phyloP scores from a whole-genome alignment of 2,329 filamentous ascomycete species.

The Verticillium tricorpus region DNA sequence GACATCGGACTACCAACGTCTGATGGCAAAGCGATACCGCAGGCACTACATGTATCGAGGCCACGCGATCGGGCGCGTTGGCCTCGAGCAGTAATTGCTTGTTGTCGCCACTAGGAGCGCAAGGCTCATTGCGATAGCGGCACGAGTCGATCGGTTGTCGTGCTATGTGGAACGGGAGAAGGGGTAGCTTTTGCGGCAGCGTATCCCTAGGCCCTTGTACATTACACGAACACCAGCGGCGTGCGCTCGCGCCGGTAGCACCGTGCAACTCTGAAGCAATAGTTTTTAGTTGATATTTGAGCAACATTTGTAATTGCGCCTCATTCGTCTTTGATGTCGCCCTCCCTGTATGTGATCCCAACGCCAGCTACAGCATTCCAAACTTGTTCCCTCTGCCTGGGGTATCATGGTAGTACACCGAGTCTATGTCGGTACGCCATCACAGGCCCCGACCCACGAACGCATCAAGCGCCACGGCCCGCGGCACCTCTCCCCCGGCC shows the following conservation, averaged over 20 bases:
- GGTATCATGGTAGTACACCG: neutral
- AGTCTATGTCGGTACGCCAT: neutral
- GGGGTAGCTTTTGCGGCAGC: neutral
- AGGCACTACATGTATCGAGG: neutral
- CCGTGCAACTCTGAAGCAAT: neutral
- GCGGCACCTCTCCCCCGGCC: constrained; percentile 11
- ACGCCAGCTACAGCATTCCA: neutral
- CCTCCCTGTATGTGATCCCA: neutral
- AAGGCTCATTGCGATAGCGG: neutral
- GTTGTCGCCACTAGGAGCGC: neutral
- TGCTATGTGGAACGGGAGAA: neutral
- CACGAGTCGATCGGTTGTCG: neutral
- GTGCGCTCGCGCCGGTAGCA: neutral
- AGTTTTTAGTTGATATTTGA: neutral
- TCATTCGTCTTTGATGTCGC: neutral
- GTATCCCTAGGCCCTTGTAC: neutral
- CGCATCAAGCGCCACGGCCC: constrained; percentile 18
- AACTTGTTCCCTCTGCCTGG: neutral
- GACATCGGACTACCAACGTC: neutral
- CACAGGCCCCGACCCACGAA: neutral
- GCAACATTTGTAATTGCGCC: neutral
- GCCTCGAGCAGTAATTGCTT: neutral
- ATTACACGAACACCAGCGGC: neutral
- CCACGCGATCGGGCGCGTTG: neutral
- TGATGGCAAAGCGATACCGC: neutral